Evolutionary conservation across 75 land plant species (phyloP).

Genomic region (Cunninghamia lanceolata): DNA sequence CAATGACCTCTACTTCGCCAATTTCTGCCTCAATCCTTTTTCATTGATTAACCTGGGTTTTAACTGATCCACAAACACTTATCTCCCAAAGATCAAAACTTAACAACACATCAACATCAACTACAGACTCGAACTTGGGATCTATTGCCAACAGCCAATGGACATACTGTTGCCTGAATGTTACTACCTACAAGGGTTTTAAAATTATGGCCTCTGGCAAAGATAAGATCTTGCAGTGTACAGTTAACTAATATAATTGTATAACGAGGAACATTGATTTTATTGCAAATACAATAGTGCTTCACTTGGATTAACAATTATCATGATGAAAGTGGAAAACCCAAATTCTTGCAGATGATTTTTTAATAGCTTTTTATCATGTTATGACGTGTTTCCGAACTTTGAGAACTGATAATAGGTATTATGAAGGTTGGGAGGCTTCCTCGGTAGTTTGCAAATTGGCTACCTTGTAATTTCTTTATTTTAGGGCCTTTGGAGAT

Average conservation of each 20-base stretch:
- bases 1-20: neutral
- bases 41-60: too few relatives aligned
- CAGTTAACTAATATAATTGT: neutral
- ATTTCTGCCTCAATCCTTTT: neutral
- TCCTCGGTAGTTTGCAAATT: slow-evolving; percentile 2
- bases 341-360: neutral
- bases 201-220: neutral
- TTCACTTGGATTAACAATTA: neutral
- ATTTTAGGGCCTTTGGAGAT: neutral
- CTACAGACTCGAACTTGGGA: too few relatives aligned
- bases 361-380: neutral
- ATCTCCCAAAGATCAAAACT: too few relatives aligned
- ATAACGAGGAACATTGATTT: neutral
- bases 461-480: neutral
- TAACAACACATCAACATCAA: too few relatives aligned
- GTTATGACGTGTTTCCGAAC: neutral
- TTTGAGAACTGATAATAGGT: neutral
- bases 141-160: too few relatives aligned
- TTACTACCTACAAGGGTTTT: neutral
- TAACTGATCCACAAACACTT: too few relatives aligned
- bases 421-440: neutral
- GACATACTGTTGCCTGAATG: neutral
- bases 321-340: neutral
- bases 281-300: neutral
- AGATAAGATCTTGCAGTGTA: neutral